These are phyloP conservation scores for Candida insectorum DNA, from an alignment of 805 yeast genomes.

Conservation along the genomic window DNA sequence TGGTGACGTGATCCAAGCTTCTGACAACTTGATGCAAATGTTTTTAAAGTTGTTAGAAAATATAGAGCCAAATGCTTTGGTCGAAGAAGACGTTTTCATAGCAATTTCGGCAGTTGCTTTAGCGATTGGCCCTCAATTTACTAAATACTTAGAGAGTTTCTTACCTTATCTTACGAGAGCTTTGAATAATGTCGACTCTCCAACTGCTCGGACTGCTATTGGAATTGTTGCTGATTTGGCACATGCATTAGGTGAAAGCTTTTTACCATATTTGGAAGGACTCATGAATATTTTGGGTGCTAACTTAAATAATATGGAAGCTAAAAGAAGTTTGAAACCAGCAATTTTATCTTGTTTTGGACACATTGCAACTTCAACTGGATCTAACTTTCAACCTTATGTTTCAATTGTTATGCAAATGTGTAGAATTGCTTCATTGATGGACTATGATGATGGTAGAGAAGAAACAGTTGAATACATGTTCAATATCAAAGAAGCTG, in stretches of 20 bases:
- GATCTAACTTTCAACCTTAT: slow-evolving; percentile 71
- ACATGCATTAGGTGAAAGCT: slow-evolving; percentile 74
- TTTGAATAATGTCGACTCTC: slow-evolving; percentile 75
- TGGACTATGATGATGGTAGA: slow-evolving; percentile 63
- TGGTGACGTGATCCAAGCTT: slow-evolving; percentile 56
- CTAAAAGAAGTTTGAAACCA: slow-evolving; percentile 81
- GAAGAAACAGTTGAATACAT: slow-evolving; percentile 77
- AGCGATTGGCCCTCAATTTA: slow-evolving; percentile 68
- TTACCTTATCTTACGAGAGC: slow-evolving; percentile 81
- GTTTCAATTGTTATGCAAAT: slow-evolving; percentile 76
- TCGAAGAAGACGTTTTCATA: slow-evolving; percentile 93
- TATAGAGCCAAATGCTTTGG: slow-evolving; percentile 62
- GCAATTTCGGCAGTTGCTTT: slow-evolving; percentile 88
- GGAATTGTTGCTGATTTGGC: slow-evolving; percentile 94
- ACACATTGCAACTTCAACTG: slow-evolving; percentile 89
- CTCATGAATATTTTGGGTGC: slow-evolving; percentile 82
- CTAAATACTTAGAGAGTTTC: slow-evolving; percentile 75
- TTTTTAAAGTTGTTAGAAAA: slow-evolving; percentile 63
- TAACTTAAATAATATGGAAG: slow-evolving; percentile 60
- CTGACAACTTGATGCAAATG: slow-evolving; percentile 83
- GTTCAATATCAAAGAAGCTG: slow-evolving; percentile 72
- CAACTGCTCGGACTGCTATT: slow-evolving; percentile 84
- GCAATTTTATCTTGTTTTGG: slow-evolving; percentile 90
- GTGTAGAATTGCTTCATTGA: slow-evolving; percentile 61
- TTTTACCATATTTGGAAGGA: slow-evolving; percentile 72